These are phyloP conservation scores for Aureobasidium sp. DNA, from an alignment of 2,329 filamentous ascomycete species.

Conservation along the genomic window DNA sequence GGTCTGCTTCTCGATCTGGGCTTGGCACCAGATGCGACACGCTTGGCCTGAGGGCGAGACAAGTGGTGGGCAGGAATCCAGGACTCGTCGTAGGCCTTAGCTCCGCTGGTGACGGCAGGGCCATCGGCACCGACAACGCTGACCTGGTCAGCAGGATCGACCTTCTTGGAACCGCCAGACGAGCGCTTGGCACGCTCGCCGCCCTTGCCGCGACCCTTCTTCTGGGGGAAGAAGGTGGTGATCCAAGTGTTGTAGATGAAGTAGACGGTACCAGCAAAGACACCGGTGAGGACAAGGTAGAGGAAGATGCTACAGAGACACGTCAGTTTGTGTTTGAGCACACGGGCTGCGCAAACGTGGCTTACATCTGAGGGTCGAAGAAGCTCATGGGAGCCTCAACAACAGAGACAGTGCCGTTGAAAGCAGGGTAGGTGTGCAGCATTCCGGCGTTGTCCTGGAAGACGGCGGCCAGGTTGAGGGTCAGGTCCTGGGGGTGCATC, in stretches of 20 bases:
- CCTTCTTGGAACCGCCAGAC: constrained; percentile 57
- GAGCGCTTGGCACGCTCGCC: constrained; percentile 57
- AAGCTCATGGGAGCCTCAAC: constrained; percentile 87
- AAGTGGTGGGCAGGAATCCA: constrained; percentile 91
- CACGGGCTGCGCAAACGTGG: constrained; percentile 14
- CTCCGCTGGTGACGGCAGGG: constrained; percentile 57
- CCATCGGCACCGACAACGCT: constrained; percentile 62
- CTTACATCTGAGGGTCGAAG: constrained; percentile 92
- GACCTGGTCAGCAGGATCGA: constrained; percentile 49
- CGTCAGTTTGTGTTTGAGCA: not conserved
- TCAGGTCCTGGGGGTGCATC: constrained; percentile 84
- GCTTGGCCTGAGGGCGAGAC: constrained; percentile 66
- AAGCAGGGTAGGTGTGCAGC: constrained; percentile 68
- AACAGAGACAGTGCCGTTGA: constrained; percentile 73
- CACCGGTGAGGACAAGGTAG: constrained; percentile 77
- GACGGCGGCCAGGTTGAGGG: constrained; percentile 66
- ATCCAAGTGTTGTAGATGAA: constrained; percentile 99
- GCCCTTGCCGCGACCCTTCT: constrained; percentile 49
- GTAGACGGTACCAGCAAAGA: constrained; percentile 74
- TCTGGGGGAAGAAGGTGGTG: constrained; percentile 88
- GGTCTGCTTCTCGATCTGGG: constrained; percentile 24
- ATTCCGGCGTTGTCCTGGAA: constrained; percentile 57
- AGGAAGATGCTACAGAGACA: constrained; percentile 70
- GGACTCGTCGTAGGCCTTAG: constrained; percentile 77
- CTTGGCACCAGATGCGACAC: constrained; percentile 44